Evolutionary conservation across 2,329 filamentous ascomycete species (phyloP), one percentile per base, ranked within the genome.

Genomic region (Colletotrichum neosansevieriae): DNA sequence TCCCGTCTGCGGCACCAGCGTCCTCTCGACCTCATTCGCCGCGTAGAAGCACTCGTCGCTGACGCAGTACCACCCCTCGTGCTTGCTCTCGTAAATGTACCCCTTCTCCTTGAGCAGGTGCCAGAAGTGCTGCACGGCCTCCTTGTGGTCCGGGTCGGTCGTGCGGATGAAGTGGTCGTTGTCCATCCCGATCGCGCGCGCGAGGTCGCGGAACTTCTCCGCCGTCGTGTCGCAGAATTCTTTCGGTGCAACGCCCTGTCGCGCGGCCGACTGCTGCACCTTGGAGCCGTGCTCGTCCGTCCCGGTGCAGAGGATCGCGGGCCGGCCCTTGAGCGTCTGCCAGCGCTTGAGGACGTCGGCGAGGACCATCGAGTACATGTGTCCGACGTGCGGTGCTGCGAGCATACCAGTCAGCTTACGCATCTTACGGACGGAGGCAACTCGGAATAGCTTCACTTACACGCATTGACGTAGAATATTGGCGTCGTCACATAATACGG

Each of bases 281-380:
- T 99, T 99, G 88, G 98, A 92, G 49, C 96, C 96, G 83, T 99
- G 95, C 80, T 99, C 96, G 78, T 99, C 96, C 40, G 94, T 98
- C 67, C 96, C 96, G 1, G 96, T 99, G 74, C 92, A 91, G 13
- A 99, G 83, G 71, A 93, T 85, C 3, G 94, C 91, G 54, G 85
- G 81, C 34, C 88, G 79, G 42, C 93, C 93, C 69, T 91, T 88
- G 58, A 99, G 85, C 36, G 88, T 83, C 76, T 97, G 89, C 94
- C 94, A 99, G 81, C 96, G 88, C 80, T 98, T 99, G 73, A 97
- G 82, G 60, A 97, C 91, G 79, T 99, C 96, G 71, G 93, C 86
- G 50, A 99, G 86, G 74, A 98, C 86, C 89, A 98, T 94, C 47
- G 92, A 93, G 79, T 97, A 98, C 69, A 99, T 85, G 80, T 99